Evolutionary conservation across 192 early-diverging fungal species (phyloP).

Genomic region (Podila minutissima): DNA sequence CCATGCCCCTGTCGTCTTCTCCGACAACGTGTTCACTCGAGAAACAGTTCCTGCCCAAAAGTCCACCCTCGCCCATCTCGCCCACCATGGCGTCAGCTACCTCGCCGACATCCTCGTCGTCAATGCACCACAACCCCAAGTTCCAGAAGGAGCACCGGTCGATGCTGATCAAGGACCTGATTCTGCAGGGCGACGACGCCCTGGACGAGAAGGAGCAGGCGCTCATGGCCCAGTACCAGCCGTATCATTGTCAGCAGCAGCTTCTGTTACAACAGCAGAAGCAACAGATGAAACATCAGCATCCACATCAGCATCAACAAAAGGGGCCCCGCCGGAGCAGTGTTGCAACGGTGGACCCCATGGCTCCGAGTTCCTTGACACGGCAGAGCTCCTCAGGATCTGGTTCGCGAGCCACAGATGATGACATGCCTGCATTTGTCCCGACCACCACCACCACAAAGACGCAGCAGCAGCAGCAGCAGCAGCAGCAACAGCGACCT

Average conservation of each 20-base stretch:
- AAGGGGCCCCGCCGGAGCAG: not conserved
- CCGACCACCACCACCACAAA: too few relatives aligned
- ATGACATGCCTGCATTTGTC: too few relatives aligned
- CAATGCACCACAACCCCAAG: constrained; percentile 9
- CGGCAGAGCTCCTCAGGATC: too few relatives aligned
- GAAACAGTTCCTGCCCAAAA: constrained; percentile 15
- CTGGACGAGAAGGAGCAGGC: constrained; percentile 45
- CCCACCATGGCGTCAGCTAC: not conserved
- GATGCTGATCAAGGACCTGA: constrained; percentile 40
- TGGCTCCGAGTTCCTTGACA: not conserved
- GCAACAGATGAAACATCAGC: constrained; percentile 6
- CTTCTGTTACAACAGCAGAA: constrained; percentile 28
- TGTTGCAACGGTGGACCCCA: not conserved
- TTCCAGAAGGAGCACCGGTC: constrained; percentile 31
- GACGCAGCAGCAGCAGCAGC: not conserved
- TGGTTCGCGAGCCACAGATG: too few relatives aligned
- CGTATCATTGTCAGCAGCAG: constrained; percentile 22
- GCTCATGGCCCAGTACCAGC: constrained; percentile 45
- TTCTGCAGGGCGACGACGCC: constrained; percentile 29
- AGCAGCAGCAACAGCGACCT: not conserved
- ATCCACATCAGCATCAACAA: not conserved
- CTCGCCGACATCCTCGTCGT: not conserved
- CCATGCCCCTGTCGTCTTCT: not conserved
- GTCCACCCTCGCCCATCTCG: constrained; percentile 7
- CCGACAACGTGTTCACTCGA: not conserved